Percentiles rank a stretch among this genome's conserved stretches.
phyloP scores from a whole-genome alignment of 2,329 filamentous ascomycete species.

The Cladobotryum protrusum region DNA sequence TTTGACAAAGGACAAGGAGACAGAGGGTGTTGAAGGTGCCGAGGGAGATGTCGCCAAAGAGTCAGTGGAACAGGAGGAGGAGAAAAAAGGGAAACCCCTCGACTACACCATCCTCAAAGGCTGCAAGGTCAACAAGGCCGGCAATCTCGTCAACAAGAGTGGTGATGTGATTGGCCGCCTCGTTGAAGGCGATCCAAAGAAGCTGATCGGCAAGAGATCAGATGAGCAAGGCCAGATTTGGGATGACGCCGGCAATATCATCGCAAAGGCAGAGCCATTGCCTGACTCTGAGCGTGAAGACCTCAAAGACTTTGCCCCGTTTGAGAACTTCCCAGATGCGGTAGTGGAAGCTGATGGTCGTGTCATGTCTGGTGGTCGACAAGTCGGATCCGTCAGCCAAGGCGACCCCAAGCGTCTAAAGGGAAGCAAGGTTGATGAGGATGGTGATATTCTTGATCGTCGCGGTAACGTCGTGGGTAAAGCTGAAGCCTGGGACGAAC shows the following conservation, averaged over 20 bases:
- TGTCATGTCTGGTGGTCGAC: slow-evolving; percentile 43
- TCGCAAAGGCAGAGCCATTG: slow-evolving; percentile 58
- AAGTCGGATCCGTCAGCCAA: slow-evolving; percentile 56
- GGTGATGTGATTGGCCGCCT: slow-evolving; percentile 55
- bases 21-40: neutral
- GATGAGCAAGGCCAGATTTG: slow-evolving; percentile 65
- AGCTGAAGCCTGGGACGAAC: slow-evolving; percentile 61
- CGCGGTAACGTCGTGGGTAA: slow-evolving; percentile 61
- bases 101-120: slow-evolving; percentile 47
- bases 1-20: neutral
- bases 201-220: slow-evolving; percentile 57
- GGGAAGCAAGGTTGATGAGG: slow-evolving; percentile 60
- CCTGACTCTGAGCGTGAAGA: slow-evolving; percentile 48
- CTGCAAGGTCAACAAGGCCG: slow-evolving; percentile 52
- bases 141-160: slow-evolving; percentile 50
- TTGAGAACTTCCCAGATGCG: slow-evolving; percentile 53
- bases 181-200: slow-evolving; percentile 55
- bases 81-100: slow-evolving; percentile 21
- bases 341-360: slow-evolving; percentile 48
- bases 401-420: slow-evolving; percentile 58
- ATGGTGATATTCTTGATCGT: slow-evolving; percentile 63
- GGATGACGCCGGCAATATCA: slow-evolving; percentile 61
- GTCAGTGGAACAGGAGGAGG: slow-evolving; percentile 12
- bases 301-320: slow-evolving; percentile 42
- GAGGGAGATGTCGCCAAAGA: slow-evolving; percentile 13